Percentiles rank a stretch among this genome's conserved stretches.
phyloP scores from a whole-genome alignment of 2,329 filamentous ascomycete genomes.

The Blumeriella jaapii region DNA sequence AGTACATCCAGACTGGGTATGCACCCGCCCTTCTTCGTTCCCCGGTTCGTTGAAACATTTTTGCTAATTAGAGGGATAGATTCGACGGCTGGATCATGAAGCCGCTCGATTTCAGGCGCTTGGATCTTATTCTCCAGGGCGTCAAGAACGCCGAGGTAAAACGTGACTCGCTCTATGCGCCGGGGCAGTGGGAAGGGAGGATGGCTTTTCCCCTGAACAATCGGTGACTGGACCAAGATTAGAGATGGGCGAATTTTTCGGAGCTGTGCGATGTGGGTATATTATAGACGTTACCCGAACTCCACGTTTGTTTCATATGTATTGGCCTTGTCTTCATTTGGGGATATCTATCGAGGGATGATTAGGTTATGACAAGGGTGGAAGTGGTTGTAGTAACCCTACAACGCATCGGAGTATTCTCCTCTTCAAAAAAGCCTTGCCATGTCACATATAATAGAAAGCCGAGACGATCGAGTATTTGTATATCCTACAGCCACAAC shows the following conservation, averaged over 20 bases:
- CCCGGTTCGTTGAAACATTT: neutral
- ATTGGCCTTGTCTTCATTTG: too few relatives aligned
- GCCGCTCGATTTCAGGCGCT: slow-evolving; percentile 13
- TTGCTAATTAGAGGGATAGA: too few relatives aligned
- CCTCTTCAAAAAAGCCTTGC: too few relatives aligned
- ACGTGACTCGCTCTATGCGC: slow-evolving; percentile 8
- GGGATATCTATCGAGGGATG: too few relatives aligned
- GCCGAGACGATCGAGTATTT: too few relatives aligned
- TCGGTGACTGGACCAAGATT: neutral
- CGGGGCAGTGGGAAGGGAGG: slow-evolving; percentile 16
- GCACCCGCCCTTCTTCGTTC: neutral
- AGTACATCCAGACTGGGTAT: slow-evolving; percentile 21
- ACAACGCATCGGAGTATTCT: too few relatives aligned
- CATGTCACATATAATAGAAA: too few relatives aligned
- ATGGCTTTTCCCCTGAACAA: slow-evolving; percentile 18
- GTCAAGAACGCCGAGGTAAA: slow-evolving; percentile 9
- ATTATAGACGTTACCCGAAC: too few relatives aligned
- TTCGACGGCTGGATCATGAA: slow-evolving; percentile 19
- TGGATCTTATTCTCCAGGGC: slow-evolving; percentile 14
- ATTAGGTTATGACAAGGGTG: too few relatives aligned
- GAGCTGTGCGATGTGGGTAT: neutral
- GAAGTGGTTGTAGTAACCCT: too few relatives aligned
- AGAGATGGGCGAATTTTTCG: neutral
- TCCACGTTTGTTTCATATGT: too few relatives aligned
- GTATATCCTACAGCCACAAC: too few relatives aligned